Evolutionary conservation across 257 asterid genomes (phyloP), one percentile per base, ranked within the genome.

Genomic region (Nicotiana benthamiana): DNA sequence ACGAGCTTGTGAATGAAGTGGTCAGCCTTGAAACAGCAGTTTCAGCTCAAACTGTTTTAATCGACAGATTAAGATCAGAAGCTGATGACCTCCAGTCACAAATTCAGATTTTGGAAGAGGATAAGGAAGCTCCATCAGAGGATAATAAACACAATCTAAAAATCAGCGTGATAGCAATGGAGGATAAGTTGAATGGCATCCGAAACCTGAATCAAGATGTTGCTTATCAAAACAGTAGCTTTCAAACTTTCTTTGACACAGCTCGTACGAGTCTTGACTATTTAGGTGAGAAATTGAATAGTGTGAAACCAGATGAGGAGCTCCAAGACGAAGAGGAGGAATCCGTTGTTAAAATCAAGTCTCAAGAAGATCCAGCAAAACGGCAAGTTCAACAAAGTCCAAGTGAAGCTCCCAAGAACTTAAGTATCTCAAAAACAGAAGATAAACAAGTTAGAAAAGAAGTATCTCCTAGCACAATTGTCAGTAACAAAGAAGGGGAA

Each of bases 21-120:
- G 86, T 95, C 72, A 80, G 81, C 82, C 84, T 93, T 20, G 98
- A 95, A 83, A 89, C 90, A 5, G 88, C 96, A 0, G 95, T 95
- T 20, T 91, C 96, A n/a, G 86, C 98, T 20, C 98, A 95, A 85
- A 89, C 96, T 20, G 90, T 89, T 79, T 90, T 90, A 9, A 90
- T 95, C 8, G 88, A 90, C 81, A 88, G 93, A 52, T 75, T 95
- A 70, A 89, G 89, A 81, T 84, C 90, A 3, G 98, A 92, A 65
- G 82, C 92, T 0, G 90, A 86, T 77, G 95, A 95, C n/a, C 94
- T 95, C 6, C 93, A 91, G 27, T 53, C 82, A 20, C 93, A 91
- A 80, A 84, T 93, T 27, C 83, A 67, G 82, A 79, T 28, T 20
- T 87, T 95, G 83, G 95, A 95, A 82, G 83, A 79, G 1, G 96